These are phyloP conservation scores for Mallotus repandus DNA, from an alignment of 441 rosid genomes.

Conservation along the genomic window DNA sequence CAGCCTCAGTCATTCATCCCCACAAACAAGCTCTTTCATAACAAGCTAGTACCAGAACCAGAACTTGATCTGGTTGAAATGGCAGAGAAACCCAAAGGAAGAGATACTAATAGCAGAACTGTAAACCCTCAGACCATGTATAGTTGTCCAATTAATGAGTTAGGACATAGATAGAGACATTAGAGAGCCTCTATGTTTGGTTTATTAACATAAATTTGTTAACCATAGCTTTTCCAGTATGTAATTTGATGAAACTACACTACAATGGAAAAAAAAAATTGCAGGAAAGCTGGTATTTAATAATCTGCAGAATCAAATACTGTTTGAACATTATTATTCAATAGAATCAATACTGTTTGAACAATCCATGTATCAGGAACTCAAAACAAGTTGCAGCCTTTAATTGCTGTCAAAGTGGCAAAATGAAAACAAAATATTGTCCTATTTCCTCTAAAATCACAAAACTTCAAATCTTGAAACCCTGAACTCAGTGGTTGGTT, in stretches of 20 bases:
- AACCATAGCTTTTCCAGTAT: not conserved
- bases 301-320: not conserved
- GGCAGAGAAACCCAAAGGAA: not conserved
- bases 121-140: not conserved
- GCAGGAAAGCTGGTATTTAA: not conserved
- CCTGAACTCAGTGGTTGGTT: not conserved
- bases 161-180: not conserved
- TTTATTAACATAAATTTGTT: not conserved
- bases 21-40: not conserved
- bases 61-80: not conserved
- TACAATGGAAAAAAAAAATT: not conserved
- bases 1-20: not conserved
- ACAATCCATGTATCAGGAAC: not conserved
- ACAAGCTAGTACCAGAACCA: not conserved
- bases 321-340: conserved; percentile 9
- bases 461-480: not conserved
- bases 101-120: conserved; percentile 1
- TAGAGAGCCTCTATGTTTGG: not conserved
- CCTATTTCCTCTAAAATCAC: not conserved
- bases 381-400: conserved; percentile 1
- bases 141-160: not conserved
- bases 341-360: not conserved
- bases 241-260: not conserved
- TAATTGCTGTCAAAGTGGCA: not conserved
- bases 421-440: not conserved